Conservation (phyloP, 2,329 filamentous ascomycete species). For the Zymoseptoria ardabiliae region DNA sequence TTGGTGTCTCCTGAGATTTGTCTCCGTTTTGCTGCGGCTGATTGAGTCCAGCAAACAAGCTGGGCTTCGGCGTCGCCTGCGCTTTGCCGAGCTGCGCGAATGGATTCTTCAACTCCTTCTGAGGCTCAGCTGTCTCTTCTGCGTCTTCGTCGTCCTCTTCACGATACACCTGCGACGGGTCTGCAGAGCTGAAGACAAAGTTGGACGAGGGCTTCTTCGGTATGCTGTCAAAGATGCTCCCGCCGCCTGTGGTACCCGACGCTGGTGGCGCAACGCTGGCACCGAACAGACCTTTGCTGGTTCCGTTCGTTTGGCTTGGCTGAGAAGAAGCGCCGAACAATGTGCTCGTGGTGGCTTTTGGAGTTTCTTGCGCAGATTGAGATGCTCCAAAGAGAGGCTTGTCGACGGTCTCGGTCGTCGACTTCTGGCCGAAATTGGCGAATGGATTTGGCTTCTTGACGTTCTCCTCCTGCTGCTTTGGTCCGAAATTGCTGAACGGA, state of each 20-base stretch:
- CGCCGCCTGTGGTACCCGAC: background rate
- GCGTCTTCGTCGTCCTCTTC: slow-evolving; percentile 12
- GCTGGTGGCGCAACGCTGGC: slow-evolving; percentile 1
- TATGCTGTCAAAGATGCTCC: slow-evolving; percentile 14
- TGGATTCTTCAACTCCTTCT: background rate
- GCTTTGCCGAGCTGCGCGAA: background rate
- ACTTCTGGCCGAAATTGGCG: slow-evolving; percentile 7
- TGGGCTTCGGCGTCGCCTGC: background rate
- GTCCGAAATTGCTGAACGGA: background rate
- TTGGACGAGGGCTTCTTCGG: slow-evolving; percentile 10
- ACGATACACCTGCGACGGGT: slow-evolving; percentile 13
- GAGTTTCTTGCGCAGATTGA: slow-evolving; percentile 3
- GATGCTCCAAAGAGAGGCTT: slow-evolving; percentile 7
- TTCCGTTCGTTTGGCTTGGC: slow-evolving; percentile 1
- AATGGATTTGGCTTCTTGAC: slow-evolving; percentile 10
- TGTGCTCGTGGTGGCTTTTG: slow-evolving; percentile 5
- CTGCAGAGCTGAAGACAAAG: slow-evolving; percentile 14
- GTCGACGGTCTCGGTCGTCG: slow-evolving; percentile 1
- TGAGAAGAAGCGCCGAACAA: slow-evolving; percentile 7
- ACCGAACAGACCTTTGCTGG: slow-evolving; percentile 13
- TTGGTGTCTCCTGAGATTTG: slow-evolving; percentile 1
- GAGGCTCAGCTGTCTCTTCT: background rate
- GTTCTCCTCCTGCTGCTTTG: background rate
- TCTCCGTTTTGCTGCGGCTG: slow-evolving; percentile 4
- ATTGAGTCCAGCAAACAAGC: slow-evolving; percentile 3